phyloP scores from a whole-genome alignment of 1,284 basidiomycete genomes.

The Microbotryum lychnidis-dioicae region DNA sequence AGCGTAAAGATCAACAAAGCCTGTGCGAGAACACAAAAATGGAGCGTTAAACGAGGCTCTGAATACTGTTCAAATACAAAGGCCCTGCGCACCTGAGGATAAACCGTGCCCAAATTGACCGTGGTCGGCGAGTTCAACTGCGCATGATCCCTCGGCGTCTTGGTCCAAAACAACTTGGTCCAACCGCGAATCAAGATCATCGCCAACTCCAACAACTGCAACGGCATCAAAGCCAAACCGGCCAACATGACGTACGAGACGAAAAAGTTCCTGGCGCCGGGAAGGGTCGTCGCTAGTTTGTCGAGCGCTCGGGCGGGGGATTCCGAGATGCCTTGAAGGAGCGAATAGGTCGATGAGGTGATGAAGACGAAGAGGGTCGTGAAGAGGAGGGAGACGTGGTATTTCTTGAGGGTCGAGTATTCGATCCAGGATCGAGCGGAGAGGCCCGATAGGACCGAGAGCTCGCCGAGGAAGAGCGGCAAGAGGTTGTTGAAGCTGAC shows the following conservation, averaged over 20 bases:
- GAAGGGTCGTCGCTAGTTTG: slow-evolving; percentile 72
- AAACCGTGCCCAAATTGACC: slow-evolving; percentile 73
- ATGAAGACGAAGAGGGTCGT: slow-evolving; percentile 91
- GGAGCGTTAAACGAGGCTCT: neutral
- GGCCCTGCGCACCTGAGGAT: slow-evolving; percentile 26
- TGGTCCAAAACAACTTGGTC: slow-evolving; percentile 61
- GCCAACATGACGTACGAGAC: slow-evolving; percentile 74
- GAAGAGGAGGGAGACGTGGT: slow-evolving; percentile 85
- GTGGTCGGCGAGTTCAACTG: slow-evolving; percentile 95
- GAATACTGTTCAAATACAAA: too few relatives aligned
- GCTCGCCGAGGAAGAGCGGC: slow-evolving; percentile 78
- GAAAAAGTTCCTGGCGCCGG: slow-evolving; percentile 68
- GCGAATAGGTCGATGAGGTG: slow-evolving; percentile 30
- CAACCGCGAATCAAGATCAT: slow-evolving; percentile 68
- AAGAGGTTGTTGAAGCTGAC: slow-evolving; percentile 80
- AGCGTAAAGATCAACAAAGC: slow-evolving; percentile 93
- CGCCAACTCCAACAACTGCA: slow-evolving; percentile 84
- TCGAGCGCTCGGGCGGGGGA: slow-evolving; percentile 68
- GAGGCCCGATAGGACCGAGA: slow-evolving; percentile 82
- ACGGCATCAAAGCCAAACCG: slow-evolving; percentile 87
- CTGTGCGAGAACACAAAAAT: slow-evolving; percentile 61
- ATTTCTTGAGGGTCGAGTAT: slow-evolving; percentile 88
- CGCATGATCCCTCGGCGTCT: slow-evolving; percentile 85
- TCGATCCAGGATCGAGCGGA: slow-evolving; percentile 85
- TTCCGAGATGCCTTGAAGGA: slow-evolving; percentile 68